phyloP scores from a whole-genome alignment of 2,329 filamentous ascomycete genomes.

The Macrophomina pseudophaseolina region DNA sequence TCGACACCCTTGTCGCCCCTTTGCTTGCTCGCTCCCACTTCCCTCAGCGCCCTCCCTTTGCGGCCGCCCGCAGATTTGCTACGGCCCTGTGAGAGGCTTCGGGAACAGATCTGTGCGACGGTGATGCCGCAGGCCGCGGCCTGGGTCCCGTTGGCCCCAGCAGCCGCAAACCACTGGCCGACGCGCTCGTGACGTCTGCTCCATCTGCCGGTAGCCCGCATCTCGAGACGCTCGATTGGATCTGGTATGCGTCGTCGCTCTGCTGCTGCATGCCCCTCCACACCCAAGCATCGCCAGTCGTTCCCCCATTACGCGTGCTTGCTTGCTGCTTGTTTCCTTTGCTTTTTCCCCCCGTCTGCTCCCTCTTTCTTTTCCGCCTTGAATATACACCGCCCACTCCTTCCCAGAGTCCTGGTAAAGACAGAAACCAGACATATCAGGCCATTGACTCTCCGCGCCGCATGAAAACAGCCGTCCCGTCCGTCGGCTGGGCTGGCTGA shows the following conservation, averaged over 20 bases:
- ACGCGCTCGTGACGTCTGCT: background rate
- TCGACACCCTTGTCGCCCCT: background rate
- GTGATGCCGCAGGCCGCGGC: background rate
- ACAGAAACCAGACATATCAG: slow-evolving; percentile 2
- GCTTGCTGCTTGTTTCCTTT: background rate
- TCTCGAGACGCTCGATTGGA: slow-evolving; percentile 19
- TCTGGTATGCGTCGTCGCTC: background rate
- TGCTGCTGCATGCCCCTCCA: background rate
- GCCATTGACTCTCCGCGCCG: slow-evolving; percentile 14
- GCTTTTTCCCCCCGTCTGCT: background rate
- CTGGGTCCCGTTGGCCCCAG: background rate
- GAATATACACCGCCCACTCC: background rate
- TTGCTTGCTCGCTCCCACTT: background rate
- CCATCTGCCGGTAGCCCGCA: background rate
- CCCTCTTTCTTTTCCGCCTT: background rate
- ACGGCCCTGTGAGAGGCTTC: background rate
- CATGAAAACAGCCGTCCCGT: slow-evolving; percentile 2
- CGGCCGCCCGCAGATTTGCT: background rate
- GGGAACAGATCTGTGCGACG: slow-evolving; percentile 12
- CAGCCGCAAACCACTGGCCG: background rate
- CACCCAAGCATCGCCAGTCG: too few species aligned
- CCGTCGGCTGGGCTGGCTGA: slow-evolving; percentile 6
- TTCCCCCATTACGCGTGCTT: background rate
- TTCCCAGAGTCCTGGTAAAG: background rate
- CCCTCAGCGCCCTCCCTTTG: background rate